Percentiles rank a stretch among this genome's conserved stretches.
phyloP scores from a whole-genome alignment of 352 stramenopile genomes.

The Aphanomyces cochlioides region DNA sequence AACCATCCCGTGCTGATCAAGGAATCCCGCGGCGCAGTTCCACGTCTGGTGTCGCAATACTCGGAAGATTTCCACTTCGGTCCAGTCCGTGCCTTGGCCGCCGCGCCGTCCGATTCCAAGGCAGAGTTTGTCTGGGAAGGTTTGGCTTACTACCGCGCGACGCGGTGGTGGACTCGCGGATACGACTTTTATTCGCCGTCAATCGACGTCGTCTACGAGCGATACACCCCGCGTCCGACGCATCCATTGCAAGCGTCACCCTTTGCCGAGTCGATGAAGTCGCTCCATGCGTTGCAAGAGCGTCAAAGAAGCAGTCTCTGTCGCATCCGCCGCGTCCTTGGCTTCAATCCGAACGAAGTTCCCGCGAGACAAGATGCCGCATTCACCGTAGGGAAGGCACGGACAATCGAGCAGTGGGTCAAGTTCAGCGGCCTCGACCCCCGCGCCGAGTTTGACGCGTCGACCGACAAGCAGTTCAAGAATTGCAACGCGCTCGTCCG shows the following conservation, averaged over 20 bases:
- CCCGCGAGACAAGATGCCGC: not conserved
- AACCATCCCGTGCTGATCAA: constrained; percentile 58
- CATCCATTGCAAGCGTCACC: constrained; percentile 33
- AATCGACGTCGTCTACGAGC: constrained; percentile 56
- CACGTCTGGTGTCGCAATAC: constrained; percentile 74
- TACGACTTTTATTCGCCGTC: constrained; percentile 84
- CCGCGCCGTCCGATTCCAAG: constrained; percentile 72
- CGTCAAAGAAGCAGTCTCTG: constrained; percentile 33
- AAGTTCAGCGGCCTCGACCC: constrained; percentile 65
- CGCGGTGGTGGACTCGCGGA: constrained; percentile 79
- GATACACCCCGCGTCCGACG: constrained; percentile 51
- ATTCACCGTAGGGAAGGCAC: constrained; percentile 48
- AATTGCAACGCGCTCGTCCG: constrained; percentile 49
- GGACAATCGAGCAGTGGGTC: constrained; percentile 56
- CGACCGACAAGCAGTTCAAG: constrained; percentile 84
- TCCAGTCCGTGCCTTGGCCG: constrained; percentile 46
- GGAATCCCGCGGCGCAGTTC: constrained; percentile 39
- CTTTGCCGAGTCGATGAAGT: not conserved
- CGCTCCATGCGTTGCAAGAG: constrained; percentile 22
- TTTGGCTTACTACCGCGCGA: constrained; percentile 69
- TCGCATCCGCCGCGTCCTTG: constrained; percentile 61
- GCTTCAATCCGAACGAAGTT: constrained; percentile 34
- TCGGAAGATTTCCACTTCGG: constrained; percentile 82
- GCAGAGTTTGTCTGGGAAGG: constrained; percentile 48
- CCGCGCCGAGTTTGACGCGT: constrained; percentile 58